Percentiles rank a stretch among this genome's conserved stretches.
phyloP scores from a whole-genome alignment of 2,329 filamentous ascomycete genomes.

The Exophiala mesophila region DNA sequence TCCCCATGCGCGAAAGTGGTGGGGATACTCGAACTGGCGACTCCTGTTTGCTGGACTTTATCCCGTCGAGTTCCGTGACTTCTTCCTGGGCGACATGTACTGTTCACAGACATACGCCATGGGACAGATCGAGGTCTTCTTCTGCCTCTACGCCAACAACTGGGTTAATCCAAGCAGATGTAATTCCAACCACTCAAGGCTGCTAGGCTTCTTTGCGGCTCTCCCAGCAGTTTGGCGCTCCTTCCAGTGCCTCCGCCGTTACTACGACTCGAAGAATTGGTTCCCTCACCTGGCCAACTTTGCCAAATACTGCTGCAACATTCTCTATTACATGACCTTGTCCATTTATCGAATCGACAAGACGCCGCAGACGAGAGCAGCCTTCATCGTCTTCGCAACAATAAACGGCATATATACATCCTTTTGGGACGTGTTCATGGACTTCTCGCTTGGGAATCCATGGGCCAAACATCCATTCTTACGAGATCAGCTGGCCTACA shows the following conservation, averaged over 20 bases:
- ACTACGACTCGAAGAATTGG: slow-evolving; percentile 74
- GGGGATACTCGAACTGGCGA: slow-evolving; percentile 85
- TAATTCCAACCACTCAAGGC: slow-evolving; percentile 77
- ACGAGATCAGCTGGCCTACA: slow-evolving; percentile 74
- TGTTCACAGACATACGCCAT: slow-evolving; percentile 90
- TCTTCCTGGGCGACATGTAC: slow-evolving; percentile 96
- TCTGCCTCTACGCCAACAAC: slow-evolving; percentile 78
- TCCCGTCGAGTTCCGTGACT: slow-evolving; percentile 93
- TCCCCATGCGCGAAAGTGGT: slow-evolving; percentile 74
- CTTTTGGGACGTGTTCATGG: slow-evolving; percentile 93
- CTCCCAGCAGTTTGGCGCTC: slow-evolving; percentile 87
- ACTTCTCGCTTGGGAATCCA: slow-evolving; percentile 85
- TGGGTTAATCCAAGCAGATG: slow-evolving; percentile 73
- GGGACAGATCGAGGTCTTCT: slow-evolving; percentile 87
- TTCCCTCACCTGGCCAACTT: slow-evolving; percentile 93
- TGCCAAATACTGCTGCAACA: slow-evolving; percentile 84
- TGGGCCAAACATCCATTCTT: slow-evolving; percentile 63
- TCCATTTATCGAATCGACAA: slow-evolving; percentile 75
- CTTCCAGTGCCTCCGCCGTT: slow-evolving; percentile 85
- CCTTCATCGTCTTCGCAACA: slow-evolving; percentile 76
- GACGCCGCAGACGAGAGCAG: slow-evolving; percentile 52
- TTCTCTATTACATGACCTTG: slow-evolving; percentile 70
- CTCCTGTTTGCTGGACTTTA: slow-evolving; percentile 80
- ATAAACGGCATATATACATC: slow-evolving; percentile 79
- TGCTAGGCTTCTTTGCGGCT: slow-evolving; percentile 78